Base-by-base conservation (phyloP, 805 yeast species). In the Starmera caribaea region DNA sequence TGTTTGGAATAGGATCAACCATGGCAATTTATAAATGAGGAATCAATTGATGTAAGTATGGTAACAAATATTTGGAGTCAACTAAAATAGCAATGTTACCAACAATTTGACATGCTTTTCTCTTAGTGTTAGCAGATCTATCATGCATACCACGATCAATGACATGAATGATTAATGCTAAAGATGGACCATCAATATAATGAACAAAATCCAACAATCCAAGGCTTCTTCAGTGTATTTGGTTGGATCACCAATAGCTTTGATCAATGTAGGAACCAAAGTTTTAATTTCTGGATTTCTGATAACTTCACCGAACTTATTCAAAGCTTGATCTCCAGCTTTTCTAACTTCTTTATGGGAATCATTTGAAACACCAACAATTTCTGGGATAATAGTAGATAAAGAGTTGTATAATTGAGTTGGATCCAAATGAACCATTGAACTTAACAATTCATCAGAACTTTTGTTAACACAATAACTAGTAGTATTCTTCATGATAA, bases 51-150 rank as follows among this genome's bases (percentile, higher is more conserved):
- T 78, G 73, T 52, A 92, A 66, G 62, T 92, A 92, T 21, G 96
- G 97, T 38, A 76, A 62, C 44, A 92, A 69, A 58, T 92, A 98
- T 49, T 74, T 76, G 14, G 86, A 70, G 52, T 90, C 97, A 14
- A 95, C 96, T 52, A 92, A 69, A 57, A 92, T 87, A 2, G 97
- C 88, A 97, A 92, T 92, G 56, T 92, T 92, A 46, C 99, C 99
- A 27, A 92, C 97, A 68, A 92, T 90, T 62, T 92, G 97, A 61
- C 97, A 89, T 0, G 97, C 90, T 59, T 87, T 87, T 58, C 84
- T 77, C 67, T 90, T 92, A 5, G 92, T 85, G 34, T 79, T 70
- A 0, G 97, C 97, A n/a, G 95, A 83, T 54, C 98, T 71, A 49
- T 90, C 97, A 38, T 74, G 77, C 84, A 92, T 79, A 65, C 97